phyloP scores from a whole-genome alignment of 768 basidiomycete genomes.

The Boletus coccyginus region DNA sequence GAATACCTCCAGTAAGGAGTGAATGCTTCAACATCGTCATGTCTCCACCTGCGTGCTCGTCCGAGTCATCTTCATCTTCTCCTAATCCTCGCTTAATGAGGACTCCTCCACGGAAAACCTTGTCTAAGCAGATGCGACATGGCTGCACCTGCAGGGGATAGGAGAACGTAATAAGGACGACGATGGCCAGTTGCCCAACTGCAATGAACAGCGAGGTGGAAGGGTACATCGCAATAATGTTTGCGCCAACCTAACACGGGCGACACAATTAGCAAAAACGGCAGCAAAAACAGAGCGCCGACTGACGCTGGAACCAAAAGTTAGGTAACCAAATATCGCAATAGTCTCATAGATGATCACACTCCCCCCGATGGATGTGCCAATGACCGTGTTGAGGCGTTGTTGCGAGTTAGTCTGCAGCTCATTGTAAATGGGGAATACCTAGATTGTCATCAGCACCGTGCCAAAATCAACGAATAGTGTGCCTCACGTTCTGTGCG shows the following conservation, averaged over 20 bases:
- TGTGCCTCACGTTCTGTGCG: conserved; percentile 74
- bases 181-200: conserved; percentile 89
- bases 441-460: conserved; percentile 39
- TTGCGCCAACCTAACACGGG: conserved; percentile 67
- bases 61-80: conserved; percentile 49
- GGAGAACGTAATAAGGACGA: conserved; percentile 84
- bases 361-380: conserved; percentile 81
- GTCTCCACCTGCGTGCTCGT: conserved; percentile 55
- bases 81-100: conserved; percentile 37
- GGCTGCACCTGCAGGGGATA: conserved; percentile 96
- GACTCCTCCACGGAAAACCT: conserved; percentile 63
- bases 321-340: conserved; percentile 85
- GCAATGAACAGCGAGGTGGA: conserved; percentile 90
- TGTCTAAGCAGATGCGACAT: conserved; percentile 88
- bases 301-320: conserved; percentile 82
- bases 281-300: not conserved
- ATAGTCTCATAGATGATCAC: conserved; percentile 86
- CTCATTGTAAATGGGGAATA: conserved; percentile 95
- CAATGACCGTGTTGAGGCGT: conserved; percentile 86
- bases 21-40: conserved; percentile 69
- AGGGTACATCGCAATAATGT: conserved; percentile 95
- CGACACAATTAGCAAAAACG: not conserved
- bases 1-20: conserved; percentile 64
- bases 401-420: conserved; percentile 74
- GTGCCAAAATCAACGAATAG: not conserved